Base-by-base conservation (phyloP, 306 rosid species). In the Datisca glomerata region DNA sequence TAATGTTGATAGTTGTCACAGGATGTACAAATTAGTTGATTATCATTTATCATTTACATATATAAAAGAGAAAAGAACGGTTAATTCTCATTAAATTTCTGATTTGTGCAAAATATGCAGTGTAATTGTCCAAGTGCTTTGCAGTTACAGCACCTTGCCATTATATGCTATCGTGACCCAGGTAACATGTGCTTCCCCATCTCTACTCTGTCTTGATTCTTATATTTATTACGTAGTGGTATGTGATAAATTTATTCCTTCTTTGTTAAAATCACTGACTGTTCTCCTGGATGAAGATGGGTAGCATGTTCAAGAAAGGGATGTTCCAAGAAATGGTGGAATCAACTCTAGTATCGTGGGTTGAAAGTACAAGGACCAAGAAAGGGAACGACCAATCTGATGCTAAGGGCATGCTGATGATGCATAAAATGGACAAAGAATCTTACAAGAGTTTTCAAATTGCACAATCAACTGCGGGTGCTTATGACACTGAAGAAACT, bases 111-210 rank as follows among this genome's bases (percentile, higher is more conserved):
- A 4, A 6, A 12, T 33, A 3, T 34, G 73, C 83, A 76, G 97
- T 21, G 68, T 53, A 43, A 52, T 83, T 52, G 97, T 89, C 70
- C 93, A 83, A 74, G 97, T 89, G 35, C 91, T 89, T 12, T 83
- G 97, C 75, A 89, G 97, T 50, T 80, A 74, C 62, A 72, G 80
- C 68, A 83, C 97, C 44, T 64, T 89, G 55, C 97, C 95, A 12
- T 49, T 83, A 34, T 89, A 89, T 57, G 47, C 69, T 24, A 21
- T 89, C 10, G 95, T 83, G 24, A 83, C 91, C 19, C 93, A 80
- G 93, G 97, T 83, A 52, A 21, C 59, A 40, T 29, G 44, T 53
- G 25, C n/a, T 36, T 18, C 31, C 22, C 15, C 12, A 1, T 14
- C 7, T 14, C n/a, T 15, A n/a, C 2, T 20, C 39, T 55, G 3